phyloP scores from a whole-genome alignment of 148 eudicot species.

The Dianthus caryophyllus region DNA sequence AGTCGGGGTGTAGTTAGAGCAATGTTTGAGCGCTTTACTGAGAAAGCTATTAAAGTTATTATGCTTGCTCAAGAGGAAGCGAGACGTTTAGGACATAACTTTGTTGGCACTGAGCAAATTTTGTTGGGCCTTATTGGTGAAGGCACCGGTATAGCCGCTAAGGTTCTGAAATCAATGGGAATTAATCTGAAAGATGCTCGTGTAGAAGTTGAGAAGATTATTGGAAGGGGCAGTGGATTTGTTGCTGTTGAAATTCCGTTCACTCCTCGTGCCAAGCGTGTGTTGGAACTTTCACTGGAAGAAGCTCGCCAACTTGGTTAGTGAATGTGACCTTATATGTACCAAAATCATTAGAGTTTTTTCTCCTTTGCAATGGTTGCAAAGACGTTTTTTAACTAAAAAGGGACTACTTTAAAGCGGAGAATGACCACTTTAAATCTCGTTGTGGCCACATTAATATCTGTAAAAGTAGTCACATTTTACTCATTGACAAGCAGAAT shows the following conservation, averaged over 20 bases:
- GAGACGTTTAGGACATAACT: conserved; percentile 79
- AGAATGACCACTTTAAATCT: not conserved
- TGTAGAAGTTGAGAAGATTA: conserved; percentile 92
- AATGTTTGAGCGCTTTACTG: conserved; percentile 95
- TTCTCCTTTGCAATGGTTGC: too few species aligned
- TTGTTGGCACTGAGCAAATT: conserved; percentile 96
- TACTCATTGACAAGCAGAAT: too few species aligned
- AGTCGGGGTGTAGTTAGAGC: conserved; percentile 57
- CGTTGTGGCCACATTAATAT: not conserved
- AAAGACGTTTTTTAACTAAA: too few species aligned
- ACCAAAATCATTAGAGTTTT: too few species aligned
- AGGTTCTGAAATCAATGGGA: conserved; percentile 95
- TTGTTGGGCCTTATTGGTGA: conserved; percentile 92
- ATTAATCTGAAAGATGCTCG: conserved; percentile 92
- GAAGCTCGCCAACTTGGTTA: conserved; percentile 92
- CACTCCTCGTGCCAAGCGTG: conserved; percentile 95
- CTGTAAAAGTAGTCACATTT: not conserved
- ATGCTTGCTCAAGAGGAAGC: conserved; percentile 99
- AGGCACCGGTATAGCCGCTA: conserved; percentile 98
- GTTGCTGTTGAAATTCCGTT: conserved; percentile 91
- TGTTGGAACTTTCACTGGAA: conserved; percentile 83
- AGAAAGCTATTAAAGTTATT: conserved; percentile 89
- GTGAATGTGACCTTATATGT: not conserved
- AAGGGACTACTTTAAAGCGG: too few species aligned
- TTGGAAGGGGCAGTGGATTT: conserved; percentile 94